These are phyloP conservation scores for Paxillus rubicundulus DNA, from an alignment of 768 basidiomycete genomes.

Conservation along the genomic window DNA sequence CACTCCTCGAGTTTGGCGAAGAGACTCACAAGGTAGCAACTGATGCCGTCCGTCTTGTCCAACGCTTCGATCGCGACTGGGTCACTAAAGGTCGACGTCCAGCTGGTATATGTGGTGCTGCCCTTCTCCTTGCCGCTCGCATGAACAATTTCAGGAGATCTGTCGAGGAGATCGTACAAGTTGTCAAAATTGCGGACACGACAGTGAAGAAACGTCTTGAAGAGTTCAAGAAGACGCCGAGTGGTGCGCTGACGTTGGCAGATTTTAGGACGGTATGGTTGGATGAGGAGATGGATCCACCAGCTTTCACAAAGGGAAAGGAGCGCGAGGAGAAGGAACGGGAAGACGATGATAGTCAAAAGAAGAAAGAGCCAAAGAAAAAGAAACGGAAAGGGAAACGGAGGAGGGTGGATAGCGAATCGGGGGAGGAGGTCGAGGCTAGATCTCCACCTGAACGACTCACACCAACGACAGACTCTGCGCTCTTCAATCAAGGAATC, in stretches of 20 bases:
- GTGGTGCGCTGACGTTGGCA: constrained; percentile 78
- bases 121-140: constrained; percentile 88
- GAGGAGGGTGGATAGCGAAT: constrained; percentile 39
- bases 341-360: constrained; percentile 37
- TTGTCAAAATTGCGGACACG: constrained; percentile 97
- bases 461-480: constrained; percentile 47
- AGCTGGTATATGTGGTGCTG: constrained; percentile 96
- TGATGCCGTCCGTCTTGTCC: constrained; percentile 91
- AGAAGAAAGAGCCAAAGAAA: constrained; percentile 22
- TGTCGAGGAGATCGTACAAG: constrained; percentile 95
- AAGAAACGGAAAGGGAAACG: constrained; percentile 38
- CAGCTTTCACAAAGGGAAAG: constrained; percentile 77
- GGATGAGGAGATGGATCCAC: constrained; percentile 89
- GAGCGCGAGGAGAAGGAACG: constrained; percentile 64
- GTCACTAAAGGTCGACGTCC: constrained; percentile 94
- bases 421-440: constrained; percentile 30
- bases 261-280: constrained; percentile 91
- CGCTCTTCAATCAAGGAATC: constrained; percentile 65
- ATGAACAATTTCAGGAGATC: constrained; percentile 98
- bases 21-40: constrained; percentile 89
- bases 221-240: constrained; percentile 90
- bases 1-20: constrained; percentile 93
- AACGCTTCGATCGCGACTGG: constrained; percentile 95
- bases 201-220: constrained; percentile 91
- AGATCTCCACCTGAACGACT: constrained; percentile 13